These are phyloP conservation scores for Bryoerythrophyllum caledonicum DNA, from an alignment of 225 moss, liverwort and hornwort species.

Conservation along the genomic window DNA sequence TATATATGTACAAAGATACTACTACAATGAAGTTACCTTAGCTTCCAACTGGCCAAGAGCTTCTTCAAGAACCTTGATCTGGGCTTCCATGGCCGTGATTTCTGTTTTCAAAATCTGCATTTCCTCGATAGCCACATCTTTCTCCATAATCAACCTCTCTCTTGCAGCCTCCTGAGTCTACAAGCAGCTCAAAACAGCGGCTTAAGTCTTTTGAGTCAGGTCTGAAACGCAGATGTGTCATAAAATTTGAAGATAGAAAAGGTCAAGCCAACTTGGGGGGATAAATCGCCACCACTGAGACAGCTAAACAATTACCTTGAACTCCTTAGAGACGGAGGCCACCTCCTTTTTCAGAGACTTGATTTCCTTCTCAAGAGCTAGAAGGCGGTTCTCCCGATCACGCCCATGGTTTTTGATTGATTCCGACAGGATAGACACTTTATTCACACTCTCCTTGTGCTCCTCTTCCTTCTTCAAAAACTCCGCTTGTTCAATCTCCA, in stretches of 20 bases:
- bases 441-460: conserved; percentile 59
- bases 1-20: not conserved
- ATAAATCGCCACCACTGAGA: not conserved
- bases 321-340: conserved; percentile 67
- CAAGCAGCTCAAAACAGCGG: conserved; percentile 28
- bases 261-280: conserved; percentile 4
- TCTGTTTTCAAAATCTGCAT: conserved; percentile 70
- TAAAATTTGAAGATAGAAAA: conserved; percentile 3
- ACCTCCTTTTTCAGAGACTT: conserved; percentile 78
- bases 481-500: conserved; percentile 62
- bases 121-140: conserved; percentile 84
- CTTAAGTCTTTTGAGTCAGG: not conserved
- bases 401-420: conserved; percentile 73
- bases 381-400: conserved; percentile 68
- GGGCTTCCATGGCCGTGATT: conserved; percentile 49
- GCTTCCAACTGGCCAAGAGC: conserved; percentile 56
- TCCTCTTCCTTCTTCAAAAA: conserved; percentile 58
- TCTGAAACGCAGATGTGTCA: not conserved
- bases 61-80: conserved; percentile 65
- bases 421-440: conserved; percentile 58
- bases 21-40: conserved; percentile 36
- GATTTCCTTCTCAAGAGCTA: conserved; percentile 75
- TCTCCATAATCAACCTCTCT: conserved; percentile 88
- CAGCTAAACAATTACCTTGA: conserved; percentile 58
- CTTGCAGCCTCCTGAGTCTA: conserved; percentile 85